phyloP scores from a whole-genome alignment of 345 rosid species.

The Erucastrum elatum region DNA sequence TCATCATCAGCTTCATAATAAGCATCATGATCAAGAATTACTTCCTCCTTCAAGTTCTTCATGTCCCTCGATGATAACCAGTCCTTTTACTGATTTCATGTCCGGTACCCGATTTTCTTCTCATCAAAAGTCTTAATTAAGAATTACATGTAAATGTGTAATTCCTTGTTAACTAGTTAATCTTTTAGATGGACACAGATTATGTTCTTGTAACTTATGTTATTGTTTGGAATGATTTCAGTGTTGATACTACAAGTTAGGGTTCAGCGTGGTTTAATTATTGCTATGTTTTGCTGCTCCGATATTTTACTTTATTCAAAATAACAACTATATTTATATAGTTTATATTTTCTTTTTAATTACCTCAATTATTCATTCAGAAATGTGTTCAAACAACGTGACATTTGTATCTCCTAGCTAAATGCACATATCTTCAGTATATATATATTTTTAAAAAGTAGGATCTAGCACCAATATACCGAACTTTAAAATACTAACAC shows the following conservation, averaged over 20 bases:
- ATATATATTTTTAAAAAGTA: neutral
- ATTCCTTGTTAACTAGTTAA: neutral
- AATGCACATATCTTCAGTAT: neutral
- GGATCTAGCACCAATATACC: conserved; percentile 5
- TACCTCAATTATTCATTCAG: neutral
- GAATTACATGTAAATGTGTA: neutral
- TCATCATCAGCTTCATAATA: conserved; percentile 9
- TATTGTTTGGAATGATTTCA: neutral
- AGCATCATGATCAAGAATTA: conserved; percentile 31
- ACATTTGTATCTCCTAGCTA: conserved; percentile 1
- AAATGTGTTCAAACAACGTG: neutral
- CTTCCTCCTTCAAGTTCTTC: conserved; percentile 47
- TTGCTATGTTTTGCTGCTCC: neutral
- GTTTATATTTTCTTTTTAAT: neutral
- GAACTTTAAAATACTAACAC: neutral
- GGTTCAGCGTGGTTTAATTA: conserved; percentile 3
- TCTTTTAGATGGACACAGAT: neutral
- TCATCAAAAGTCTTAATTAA: conserved; percentile 25
- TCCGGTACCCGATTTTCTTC: conserved; percentile 55
- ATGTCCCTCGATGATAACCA: conserved; percentile 36
- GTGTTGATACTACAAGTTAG: conserved; percentile 7
- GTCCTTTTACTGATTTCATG: conserved; percentile 50
- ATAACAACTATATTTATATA: neutral
- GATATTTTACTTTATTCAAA: neutral
- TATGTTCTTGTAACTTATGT: neutral